phyloP scores from a whole-genome alignment of 108 stramenopile species.

The Mediolabrus comicus region DNA sequence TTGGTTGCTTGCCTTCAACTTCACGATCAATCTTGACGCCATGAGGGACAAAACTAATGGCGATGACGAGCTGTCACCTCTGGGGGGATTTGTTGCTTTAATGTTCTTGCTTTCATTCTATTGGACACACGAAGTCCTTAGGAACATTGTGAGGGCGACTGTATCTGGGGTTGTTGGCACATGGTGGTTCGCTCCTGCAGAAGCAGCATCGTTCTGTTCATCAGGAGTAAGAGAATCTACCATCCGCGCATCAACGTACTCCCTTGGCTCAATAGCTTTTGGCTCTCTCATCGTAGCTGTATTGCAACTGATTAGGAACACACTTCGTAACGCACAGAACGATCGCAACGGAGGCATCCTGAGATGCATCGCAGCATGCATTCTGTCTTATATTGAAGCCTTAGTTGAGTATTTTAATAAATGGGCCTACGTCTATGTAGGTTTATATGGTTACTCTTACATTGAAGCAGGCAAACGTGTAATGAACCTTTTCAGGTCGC shows the following conservation, averaged over 20 bases:
- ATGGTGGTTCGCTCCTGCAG: conserved; percentile 56
- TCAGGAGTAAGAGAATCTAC: conserved; percentile 27
- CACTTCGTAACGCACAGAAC: conserved; percentile 33
- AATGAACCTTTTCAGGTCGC: conserved; percentile 46
- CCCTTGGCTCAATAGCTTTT: conserved; percentile 74
- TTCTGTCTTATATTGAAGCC: conserved; percentile 28
- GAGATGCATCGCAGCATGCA: conserved; percentile 29
- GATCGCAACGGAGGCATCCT: conserved; percentile 25
- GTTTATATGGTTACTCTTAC: conserved; percentile 73
- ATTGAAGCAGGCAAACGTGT: conserved; percentile 66
- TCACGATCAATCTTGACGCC: conserved; percentile 27
- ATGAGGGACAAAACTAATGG: conserved; percentile 21
- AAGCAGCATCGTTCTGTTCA: conserved; percentile 26
- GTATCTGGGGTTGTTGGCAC: conserved; percentile 54
- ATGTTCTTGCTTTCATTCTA: conserved; percentile 66
- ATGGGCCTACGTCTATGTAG: conserved; percentile 70
- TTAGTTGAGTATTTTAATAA: conserved; percentile 71
- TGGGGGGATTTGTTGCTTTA: conserved; percentile 35
- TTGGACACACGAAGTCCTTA: conserved; percentile 76
- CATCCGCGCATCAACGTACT: conserved; percentile 49
- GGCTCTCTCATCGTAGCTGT: conserved; percentile 78
- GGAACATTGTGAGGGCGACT: conserved; percentile 48
- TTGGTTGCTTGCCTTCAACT: conserved; percentile 43
- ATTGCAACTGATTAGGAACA: conserved; percentile 49
- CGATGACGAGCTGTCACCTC: conserved; percentile 9